Evolutionary conservation across 768 basidiomycete species (phyloP), one percentile per base, ranked within the genome.

Genomic region (Calocera viscosa): DNA sequence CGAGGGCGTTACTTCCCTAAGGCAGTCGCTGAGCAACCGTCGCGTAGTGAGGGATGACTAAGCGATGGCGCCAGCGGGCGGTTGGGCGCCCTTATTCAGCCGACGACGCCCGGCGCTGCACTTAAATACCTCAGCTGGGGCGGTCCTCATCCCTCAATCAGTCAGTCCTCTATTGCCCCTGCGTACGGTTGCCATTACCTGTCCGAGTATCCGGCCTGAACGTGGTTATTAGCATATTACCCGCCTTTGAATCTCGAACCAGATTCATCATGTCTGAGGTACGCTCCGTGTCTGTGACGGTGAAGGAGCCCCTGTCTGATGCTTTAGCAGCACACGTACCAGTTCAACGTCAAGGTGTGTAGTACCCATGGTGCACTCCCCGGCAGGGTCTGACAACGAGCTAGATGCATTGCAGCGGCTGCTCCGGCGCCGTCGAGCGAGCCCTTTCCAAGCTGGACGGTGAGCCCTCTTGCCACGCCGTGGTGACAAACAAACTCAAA

Each of bases 391-490:
- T 26, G 12, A 33, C 26, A 2, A 66, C n/a, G n/a, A n/a, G n/a
- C n/a, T n/a, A 91, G 91, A 94, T 94, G 91, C 84, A 88, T 40
- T 95, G 92, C 79, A 73, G 75, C 32, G 92, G 92, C 30, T 95
- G 92, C 79, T 91, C 91, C 33, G 86, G 88, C 17, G 92, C 92
- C 14, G 81, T 95, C 65, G 80, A 78, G 30, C 84, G 89, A 32
- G 92, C 85, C 16, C 80, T 95, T 43, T 78, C 82, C 69, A 93
- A 87, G 77, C 81, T 85, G 2, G 82, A 89, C 68, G 78, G 80
- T 68, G 78, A 75, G 67, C 78, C 34, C 43, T 24, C 49, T 60
- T 22, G 5, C 53, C 53, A 60, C 30, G 35, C 35, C 35, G n/a
- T n/a, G n/a, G n/a, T n/a, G n/a, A n/a, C n/a, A n/a, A n/a, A n/a